phyloP scores from a whole-genome alignment of 176 grass and related monocot genomes.

The Alloteropsis semialata region DNA sequence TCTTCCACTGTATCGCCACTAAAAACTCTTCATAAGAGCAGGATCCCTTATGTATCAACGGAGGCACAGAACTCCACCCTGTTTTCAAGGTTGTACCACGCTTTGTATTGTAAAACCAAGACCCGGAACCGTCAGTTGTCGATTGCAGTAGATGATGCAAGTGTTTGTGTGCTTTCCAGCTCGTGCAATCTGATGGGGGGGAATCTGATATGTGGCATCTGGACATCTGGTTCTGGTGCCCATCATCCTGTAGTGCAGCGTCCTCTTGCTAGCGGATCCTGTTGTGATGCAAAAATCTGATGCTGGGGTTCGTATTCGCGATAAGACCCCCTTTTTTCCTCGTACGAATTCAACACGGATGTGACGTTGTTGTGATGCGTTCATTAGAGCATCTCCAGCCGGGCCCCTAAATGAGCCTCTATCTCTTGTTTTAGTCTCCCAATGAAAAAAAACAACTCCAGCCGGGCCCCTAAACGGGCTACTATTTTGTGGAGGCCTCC shows the following conservation, averaged over 20 bases:
- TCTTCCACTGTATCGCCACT: background rate
- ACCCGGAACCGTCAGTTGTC: background rate
- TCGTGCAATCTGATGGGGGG: background rate
- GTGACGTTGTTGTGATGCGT: background rate
- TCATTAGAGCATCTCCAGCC: too few relatives aligned
- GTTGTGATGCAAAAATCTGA: background rate
- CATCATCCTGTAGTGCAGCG: background rate
- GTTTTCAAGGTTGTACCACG: conserved; percentile 10
- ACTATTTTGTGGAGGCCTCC: too few relatives aligned
- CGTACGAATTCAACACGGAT: background rate
- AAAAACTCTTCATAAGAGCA: conserved; percentile 32
- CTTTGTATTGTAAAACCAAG: conserved; percentile 18
- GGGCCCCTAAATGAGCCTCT: too few relatives aligned
- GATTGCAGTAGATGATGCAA: conserved; percentile 1
- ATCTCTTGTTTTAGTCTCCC: too few relatives aligned
- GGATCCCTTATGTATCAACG: conserved; percentile 4
- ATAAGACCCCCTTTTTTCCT: too few relatives aligned
- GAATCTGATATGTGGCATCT: conserved; percentile 10
- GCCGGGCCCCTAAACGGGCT: too few relatives aligned
- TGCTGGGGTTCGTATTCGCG: background rate
- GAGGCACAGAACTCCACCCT: background rate
- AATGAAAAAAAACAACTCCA: too few relatives aligned
- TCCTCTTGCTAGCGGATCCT: background rate
- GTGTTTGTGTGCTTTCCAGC: background rate
- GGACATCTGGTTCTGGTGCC: too few relatives aligned